Percentiles rank a stretch among this genome's conserved stretches.
Conservation (phyloP, 1,284 basidiomycete genomes). For the Coniferiporia weirii region DNA sequence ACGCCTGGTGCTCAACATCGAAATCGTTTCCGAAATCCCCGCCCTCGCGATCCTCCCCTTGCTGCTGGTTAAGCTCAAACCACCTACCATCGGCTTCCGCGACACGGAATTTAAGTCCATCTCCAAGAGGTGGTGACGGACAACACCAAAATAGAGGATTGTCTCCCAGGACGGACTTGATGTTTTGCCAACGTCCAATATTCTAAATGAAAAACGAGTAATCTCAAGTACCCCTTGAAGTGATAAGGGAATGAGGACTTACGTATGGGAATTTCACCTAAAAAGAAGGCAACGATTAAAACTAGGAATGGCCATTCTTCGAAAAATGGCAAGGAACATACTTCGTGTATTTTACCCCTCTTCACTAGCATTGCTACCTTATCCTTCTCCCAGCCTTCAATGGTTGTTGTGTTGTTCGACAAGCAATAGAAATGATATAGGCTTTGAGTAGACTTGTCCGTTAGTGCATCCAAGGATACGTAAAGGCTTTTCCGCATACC, state of each 20-base stretch:
- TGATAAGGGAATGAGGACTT: slow-evolving; percentile 28
- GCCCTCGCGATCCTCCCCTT: slow-evolving; percentile 2
- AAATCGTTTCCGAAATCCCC: slow-evolving; percentile 7
- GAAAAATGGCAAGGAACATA: slow-evolving; percentile 28
- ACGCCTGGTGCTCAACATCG: slow-evolving; percentile 19
- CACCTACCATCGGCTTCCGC: slow-evolving; percentile 76
- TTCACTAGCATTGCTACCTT: slow-evolving; percentile 83
- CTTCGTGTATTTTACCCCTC: slow-evolving; percentile 81
- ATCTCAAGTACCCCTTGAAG: slow-evolving; percentile 8
- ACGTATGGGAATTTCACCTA: slow-evolving; percentile 93
- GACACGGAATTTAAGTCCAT: slow-evolving; percentile 75
- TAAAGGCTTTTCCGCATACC: slow-evolving; percentile 35
- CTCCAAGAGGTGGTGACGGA: slow-evolving; percentile 60
- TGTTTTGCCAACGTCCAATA: slow-evolving; percentile 68
- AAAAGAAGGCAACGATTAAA: neutral
- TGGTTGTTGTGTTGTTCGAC: slow-evolving; percentile 86
- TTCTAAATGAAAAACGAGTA: slow-evolving; percentile 46
- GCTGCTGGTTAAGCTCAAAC: slow-evolving; percentile 38
- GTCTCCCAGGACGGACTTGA: slow-evolving; percentile 71
- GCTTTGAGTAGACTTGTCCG: slow-evolving; percentile 33
- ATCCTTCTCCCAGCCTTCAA: slow-evolving; percentile 98
- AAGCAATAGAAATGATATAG: slow-evolving; percentile 86
- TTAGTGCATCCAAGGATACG: slow-evolving; percentile 5
- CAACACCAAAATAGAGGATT: slow-evolving; percentile 81
- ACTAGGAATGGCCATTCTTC: neutral